Evolutionary conservation across 305 asterid species (phyloP).

Genomic region (Fraxinus sp.): DNA sequence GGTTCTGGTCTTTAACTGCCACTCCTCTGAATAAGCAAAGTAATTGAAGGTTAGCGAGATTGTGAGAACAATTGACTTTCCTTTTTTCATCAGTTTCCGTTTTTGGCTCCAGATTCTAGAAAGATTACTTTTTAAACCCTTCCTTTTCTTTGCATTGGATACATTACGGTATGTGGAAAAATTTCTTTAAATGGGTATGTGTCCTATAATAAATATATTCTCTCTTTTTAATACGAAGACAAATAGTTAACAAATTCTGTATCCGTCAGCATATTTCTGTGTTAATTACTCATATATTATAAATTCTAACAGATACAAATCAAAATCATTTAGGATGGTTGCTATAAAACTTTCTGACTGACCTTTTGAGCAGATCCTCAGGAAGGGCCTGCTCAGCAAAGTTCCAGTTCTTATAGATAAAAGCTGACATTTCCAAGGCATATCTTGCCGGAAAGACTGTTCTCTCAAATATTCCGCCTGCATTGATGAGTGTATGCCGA

Average conservation of each 20-base stretch:
- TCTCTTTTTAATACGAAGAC: background rate
- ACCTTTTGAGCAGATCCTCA: slow-evolving; percentile 61
- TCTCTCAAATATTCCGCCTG: slow-evolving; percentile 62
- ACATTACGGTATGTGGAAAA: background rate
- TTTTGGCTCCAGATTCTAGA: background rate
- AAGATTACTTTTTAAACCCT: background rate
- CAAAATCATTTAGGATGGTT: background rate
- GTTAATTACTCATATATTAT: background rate
- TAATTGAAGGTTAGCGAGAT: background rate
- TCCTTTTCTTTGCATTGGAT: background rate
- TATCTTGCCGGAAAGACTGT: slow-evolving; percentile 60
- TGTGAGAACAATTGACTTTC: background rate
- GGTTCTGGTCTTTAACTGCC: slow-evolving; percentile 40
- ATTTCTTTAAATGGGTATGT: background rate
- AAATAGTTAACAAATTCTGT: background rate
- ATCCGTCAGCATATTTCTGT: background rate
- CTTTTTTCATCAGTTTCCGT: background rate
- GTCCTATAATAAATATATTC: background rate
- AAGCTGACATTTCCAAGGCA: slow-evolving; percentile 62
- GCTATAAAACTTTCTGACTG: background rate
- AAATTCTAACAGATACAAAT: background rate
- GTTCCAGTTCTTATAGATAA: slow-evolving; percentile 53
- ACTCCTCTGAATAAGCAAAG: slow-evolving; percentile 38
- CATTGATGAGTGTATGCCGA: slow-evolving; percentile 59
- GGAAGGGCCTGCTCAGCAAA: slow-evolving; percentile 71